Base-by-base conservation (phyloP, 441 rosid species). In the Populus hybrid region DNA sequence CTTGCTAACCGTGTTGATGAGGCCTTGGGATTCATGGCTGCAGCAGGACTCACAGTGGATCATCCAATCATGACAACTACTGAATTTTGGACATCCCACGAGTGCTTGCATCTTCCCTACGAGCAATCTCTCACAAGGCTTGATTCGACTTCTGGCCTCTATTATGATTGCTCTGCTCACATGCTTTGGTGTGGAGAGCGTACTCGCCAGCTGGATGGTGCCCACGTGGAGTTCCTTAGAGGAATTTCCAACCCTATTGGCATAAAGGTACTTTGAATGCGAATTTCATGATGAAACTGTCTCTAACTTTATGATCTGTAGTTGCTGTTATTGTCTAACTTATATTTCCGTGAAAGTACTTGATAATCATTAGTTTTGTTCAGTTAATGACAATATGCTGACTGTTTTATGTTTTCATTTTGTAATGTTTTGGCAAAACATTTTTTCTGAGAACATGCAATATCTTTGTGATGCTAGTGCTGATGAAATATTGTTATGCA, bases 171-270 rank as follows among this genome's bases (percentile, higher is more conserved):
- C 26, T 26, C 26, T 26, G 26, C 26, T 26, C 26, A 26, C 26
- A 26, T 26, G 26, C 26, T 26, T 35, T 93, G 97, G 98, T 86
- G 88, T 56, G 98, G 98, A 50, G 98, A 92, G 84, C 91, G 95
- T 61, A 93, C 98, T 45, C 80, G 98, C 28, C 97, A 92, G 73
- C 79, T 92, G 77, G 98, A 93, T 83, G 95, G 98, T 78, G 93
- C 95, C 42, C 97, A 92, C 82, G 90, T 93, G 0, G 98, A 92
- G 83, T 93, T 93, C 83, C 84, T 92, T 59, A 87, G 95, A 79
- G 98, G 98, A 73, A 90, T 92, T 68, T 91, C 98, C 71, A 93
- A 92, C 75, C 95, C 98, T 71, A 85, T 93, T 7, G 98, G 97
- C 56, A 82, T 92, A 77, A 93, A 93, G 94, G 98, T 92, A 81